phyloP scores from a whole-genome alignment of 345 rosid genomes.

The Rhodomyrtus tomentosa region DNA sequence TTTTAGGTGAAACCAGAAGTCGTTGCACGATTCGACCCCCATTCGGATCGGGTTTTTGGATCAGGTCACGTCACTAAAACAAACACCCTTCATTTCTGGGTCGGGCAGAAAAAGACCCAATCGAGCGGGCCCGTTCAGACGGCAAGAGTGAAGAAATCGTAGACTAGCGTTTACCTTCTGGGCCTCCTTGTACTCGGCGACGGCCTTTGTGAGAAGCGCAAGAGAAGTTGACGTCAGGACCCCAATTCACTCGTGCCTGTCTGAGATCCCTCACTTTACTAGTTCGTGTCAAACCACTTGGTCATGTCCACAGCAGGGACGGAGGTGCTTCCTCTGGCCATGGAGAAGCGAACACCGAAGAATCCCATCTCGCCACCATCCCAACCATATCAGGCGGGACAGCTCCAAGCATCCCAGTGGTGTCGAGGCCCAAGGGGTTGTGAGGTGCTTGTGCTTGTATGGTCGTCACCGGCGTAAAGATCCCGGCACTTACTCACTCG shows the following conservation, averaged over 20 bases:
- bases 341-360: slow-evolving; percentile 77
- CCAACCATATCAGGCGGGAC: slow-evolving; percentile 85
- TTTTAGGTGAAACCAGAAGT: too few species aligned
- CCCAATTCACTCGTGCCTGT: too few species aligned
- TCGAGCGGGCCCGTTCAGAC: neutral
- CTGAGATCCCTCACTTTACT: slow-evolving; percentile 42
- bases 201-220: slow-evolving; percentile 96
- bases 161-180: slow-evolving; percentile 45
- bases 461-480: too few species aligned
- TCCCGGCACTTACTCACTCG: too few species aligned
- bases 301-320: slow-evolving; percentile 97
- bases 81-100: too few species aligned
- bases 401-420: slow-evolving; percentile 92
- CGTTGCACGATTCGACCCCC: too few species aligned
- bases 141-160: neutral
- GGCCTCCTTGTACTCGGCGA: slow-evolving; percentile 84
- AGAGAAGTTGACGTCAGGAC: too few species aligned
- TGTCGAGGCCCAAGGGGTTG: slow-evolving; percentile 9
- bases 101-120: too few species aligned
- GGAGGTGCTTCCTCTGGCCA: slow-evolving; percentile 94
- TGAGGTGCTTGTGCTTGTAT: too few species aligned
- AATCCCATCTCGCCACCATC: slow-evolving; percentile 61
- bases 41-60: too few species aligned
- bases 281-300: slow-evolving; percentile 99
- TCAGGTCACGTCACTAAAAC: too few species aligned